Evolutionary conservation across 768 basidiomycete species (phyloP).

Genomic region (Lentinula sp.): DNA sequence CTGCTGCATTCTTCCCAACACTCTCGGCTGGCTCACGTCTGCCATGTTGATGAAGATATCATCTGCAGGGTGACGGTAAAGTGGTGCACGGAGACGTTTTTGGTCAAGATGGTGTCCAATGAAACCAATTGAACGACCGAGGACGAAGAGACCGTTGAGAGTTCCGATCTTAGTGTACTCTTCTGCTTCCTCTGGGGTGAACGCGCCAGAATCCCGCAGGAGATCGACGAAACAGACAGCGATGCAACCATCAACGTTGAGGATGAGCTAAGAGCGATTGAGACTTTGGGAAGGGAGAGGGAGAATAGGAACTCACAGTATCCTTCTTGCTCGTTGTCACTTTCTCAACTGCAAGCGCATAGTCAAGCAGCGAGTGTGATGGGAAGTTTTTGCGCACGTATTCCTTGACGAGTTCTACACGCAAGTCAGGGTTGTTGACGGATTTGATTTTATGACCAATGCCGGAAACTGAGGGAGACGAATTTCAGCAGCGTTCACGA

Average conservation of each 20-base stretch:
- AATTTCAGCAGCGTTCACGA: conserved; percentile 3
- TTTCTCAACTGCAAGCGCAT: conserved; percentile 94
- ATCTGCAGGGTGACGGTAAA: conserved; percentile 93
- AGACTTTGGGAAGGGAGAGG: background rate
- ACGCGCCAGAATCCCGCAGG: conserved; percentile 86
- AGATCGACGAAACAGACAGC: conserved; percentile 96
- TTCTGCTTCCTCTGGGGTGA: conserved; percentile 92
- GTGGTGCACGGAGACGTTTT: conserved; percentile 86
- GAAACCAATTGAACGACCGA: conserved; percentile 97
- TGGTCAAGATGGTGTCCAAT: conserved; percentile 96
- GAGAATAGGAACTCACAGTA: conserved; percentile 44
- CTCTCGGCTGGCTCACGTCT: conserved; percentile 75
- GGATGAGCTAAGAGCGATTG: conserved; percentile 55
- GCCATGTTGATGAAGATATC: conserved; percentile 96
- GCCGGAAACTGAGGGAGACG: conserved; percentile 63
- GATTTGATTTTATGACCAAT: conserved; percentile 99
- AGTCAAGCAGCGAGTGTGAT: conserved; percentile 86
- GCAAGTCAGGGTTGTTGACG: conserved; percentile 91
- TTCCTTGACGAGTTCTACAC: conserved; percentile 92
- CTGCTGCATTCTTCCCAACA: conserved; percentile 49
- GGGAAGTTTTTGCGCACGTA: conserved; percentile 97
- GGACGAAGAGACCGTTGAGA: conserved; percentile 94
- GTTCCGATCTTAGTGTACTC: conserved; percentile 98
- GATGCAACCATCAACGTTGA: conserved; percentile 95
- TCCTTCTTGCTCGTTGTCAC: conserved; percentile 98